phyloP scores from a whole-genome alignment of 139 green algal genomes.

The Gonium pectorale region DNA sequence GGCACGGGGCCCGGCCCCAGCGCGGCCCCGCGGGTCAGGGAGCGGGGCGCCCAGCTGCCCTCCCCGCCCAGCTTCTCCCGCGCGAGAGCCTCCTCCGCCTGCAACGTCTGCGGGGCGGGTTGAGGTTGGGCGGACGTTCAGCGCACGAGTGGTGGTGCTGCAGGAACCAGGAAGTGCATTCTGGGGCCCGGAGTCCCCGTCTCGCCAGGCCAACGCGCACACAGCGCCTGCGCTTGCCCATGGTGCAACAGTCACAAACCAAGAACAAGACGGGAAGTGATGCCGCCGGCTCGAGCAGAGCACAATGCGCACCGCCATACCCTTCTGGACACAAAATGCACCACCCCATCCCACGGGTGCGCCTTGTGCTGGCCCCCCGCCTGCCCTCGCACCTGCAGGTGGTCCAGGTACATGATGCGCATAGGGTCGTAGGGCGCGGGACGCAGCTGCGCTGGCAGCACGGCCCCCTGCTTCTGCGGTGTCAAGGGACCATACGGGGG shows the following conservation, averaged over 20 bases:
- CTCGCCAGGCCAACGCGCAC: too few species aligned
- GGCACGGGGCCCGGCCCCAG: neutral
- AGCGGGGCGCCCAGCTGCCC: constrained; percentile 50
- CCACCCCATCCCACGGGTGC: neutral
- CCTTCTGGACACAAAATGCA: too few species aligned
- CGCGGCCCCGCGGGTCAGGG: neutral
- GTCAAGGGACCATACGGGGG: too few species aligned
- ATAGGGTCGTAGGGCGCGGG: constrained; percentile 60
- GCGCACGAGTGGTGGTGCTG: neutral
- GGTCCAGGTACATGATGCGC: constrained; percentile 62
- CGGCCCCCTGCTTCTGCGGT: neutral
- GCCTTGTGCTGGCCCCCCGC: neutral
- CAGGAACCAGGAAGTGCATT: neutral
- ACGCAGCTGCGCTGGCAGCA: constrained; percentile 49
- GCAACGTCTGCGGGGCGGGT: constrained; percentile 30
- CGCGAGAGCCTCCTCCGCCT: constrained; percentile 52
- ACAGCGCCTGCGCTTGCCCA: too few species aligned
- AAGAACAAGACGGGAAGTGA: neutral
- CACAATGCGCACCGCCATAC: neutral
- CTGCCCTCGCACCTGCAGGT: constrained; percentile 35
- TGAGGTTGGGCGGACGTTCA: too few species aligned
- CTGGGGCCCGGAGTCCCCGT: too few species aligned
- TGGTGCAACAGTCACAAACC: too few species aligned
- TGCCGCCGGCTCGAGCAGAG: too few species aligned
- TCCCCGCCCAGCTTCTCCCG: constrained; percentile 34